Evolutionary conservation across 805 yeast species (phyloP).

Genomic region (Starmerella sp.): DNA sequence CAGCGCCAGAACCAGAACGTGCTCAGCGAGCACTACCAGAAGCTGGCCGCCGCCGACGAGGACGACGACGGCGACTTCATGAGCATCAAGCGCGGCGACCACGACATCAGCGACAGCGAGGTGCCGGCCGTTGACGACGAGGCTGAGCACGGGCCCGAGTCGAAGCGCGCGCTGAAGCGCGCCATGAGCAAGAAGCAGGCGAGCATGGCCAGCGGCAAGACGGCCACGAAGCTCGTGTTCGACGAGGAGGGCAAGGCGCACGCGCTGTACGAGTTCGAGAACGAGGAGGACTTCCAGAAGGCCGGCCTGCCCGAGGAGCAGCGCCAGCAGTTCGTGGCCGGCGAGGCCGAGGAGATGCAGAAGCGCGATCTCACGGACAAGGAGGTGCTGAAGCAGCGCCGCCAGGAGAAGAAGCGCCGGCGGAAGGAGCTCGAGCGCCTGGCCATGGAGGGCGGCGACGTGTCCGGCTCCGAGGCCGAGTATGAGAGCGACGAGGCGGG

Average conservation of each 20-base stretch:
- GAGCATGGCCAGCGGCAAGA: conserved; percentile 45
- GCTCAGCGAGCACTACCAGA: conserved; percentile 75
- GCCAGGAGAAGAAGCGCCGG: conserved; percentile 77
- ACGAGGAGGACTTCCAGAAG: conserved; percentile 72
- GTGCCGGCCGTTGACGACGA: conserved; percentile 30
- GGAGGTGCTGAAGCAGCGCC: conserved; percentile 59
- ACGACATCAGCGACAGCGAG: conserved; percentile 42
- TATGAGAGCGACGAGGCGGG: conserved; percentile 12
- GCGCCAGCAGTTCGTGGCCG: conserved; percentile 51
- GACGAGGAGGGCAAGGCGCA: conserved; percentile 95
- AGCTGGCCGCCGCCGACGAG: conserved; percentile 35
- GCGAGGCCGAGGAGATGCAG: conserved; percentile 60
- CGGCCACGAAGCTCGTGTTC: conserved; percentile 67
- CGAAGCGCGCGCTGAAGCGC: conserved; percentile 73
- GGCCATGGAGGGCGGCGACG: conserved; percentile 30
- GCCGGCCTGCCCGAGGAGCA: conserved; percentile 58
- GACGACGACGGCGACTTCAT: conserved; percentile 57
- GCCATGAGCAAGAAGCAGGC: conserved; percentile 71
- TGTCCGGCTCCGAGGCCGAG: conserved; percentile 15
- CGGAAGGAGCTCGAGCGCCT: conserved; percentile 70
- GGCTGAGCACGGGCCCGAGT: conserved; percentile 31
- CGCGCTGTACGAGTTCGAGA: conserved; percentile 80
- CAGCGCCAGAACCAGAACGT: conserved; percentile 89
- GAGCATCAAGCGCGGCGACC: conserved; percentile 67
- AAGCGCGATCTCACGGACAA: conserved; percentile 70